phyloP scores from a whole-genome alignment of 2,329 filamentous ascomycete genomes.

The Simplicillium sp. region DNA sequence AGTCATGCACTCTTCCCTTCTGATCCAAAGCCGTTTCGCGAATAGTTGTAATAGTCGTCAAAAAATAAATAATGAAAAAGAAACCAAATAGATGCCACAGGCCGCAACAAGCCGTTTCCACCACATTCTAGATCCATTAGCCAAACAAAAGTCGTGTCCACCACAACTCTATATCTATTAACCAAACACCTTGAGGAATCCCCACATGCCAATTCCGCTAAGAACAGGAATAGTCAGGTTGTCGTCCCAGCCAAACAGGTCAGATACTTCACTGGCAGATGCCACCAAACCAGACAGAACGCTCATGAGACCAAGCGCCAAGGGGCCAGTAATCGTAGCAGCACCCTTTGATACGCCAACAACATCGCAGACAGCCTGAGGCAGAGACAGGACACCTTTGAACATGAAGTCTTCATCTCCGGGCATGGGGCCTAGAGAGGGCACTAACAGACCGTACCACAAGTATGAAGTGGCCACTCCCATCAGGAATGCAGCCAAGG shows the following conservation, averaged over 20 bases:
- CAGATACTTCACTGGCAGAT: constrained; percentile 79
- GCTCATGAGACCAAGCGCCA: constrained; percentile 73
- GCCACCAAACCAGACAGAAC: constrained; percentile 83
- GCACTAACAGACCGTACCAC: constrained; percentile 85
- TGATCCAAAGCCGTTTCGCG: too few species aligned
- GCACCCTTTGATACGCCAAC: constrained; percentile 52
- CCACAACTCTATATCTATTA: constrained; percentile 21
- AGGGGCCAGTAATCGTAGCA: constrained; percentile 55
- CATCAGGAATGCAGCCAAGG: constrained; percentile 70
- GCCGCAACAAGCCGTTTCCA: too few species aligned
- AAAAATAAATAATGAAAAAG: not conserved
- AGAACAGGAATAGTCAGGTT: constrained; percentile 94
- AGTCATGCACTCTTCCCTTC: too few species aligned
- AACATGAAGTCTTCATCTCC: constrained; percentile 71
- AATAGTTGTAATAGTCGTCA: too few species aligned
- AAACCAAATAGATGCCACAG: not conserved
- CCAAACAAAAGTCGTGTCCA: too few species aligned
- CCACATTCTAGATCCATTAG: too few species aligned
- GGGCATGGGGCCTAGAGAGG: constrained; percentile 53
- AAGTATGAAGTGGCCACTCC: constrained; percentile 74
- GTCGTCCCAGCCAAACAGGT: constrained; percentile 92
- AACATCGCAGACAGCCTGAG: constrained; percentile 43
- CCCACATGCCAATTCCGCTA: constrained; percentile 81
- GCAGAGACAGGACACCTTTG: constrained; percentile 64
- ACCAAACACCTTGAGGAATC: constrained; percentile 81